Evolutionary conservation across 1,139 yeast genomes (phyloP), one percentile per base, ranked within the genome.

Genomic region (Debaryomycetaceae sp.): DNA sequence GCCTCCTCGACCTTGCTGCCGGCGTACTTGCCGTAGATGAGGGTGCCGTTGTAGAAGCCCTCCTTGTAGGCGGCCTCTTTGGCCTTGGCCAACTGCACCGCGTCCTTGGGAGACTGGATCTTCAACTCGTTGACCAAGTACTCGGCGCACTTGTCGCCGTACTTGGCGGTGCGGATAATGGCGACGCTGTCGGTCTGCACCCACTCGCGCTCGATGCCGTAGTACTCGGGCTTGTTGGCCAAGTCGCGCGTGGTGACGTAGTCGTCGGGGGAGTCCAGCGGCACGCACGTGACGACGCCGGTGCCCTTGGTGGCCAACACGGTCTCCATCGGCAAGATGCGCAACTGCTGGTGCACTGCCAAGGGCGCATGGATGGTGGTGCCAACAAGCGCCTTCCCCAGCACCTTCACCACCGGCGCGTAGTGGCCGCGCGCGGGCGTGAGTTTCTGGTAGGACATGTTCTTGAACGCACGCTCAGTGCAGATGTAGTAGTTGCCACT

Each of bases 241-340:
- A 91, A 75, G 47, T 91, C 98, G 48, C 71, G 71, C 30, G 83
- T 74, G 39, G 96, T 93, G 60, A 89, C 78, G 53, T 53, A 91
- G 68, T 91, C 98, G 65, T 93, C 99, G 39, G 99, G 97, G 36
- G 97, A 89, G 61, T 89, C 96, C 11, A 95, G 83, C 42, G 98
- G 98, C 42, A 89, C 98, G 68, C 96, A 93, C 10, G 97, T 91
- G 37, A 93, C 98, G 27, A 91, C 97, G 67, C 97, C 98, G 31
- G 98, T 93, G 73, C 98, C 98, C 68, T 93, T 91, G 37, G 79
- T 71, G 25, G 95, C 94, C 57, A 91, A 71, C 37, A 93, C 91
- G 22, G 96, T 86, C 61, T 91, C 97, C 99, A 91, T 91, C 44
- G 99, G 99, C 47, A 91, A 73, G 37, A 93, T 83, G 51, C 93